phyloP scores from a whole-genome alignment of 371 early-diverging fungal species.

The Apophysomyces elegans region DNA sequence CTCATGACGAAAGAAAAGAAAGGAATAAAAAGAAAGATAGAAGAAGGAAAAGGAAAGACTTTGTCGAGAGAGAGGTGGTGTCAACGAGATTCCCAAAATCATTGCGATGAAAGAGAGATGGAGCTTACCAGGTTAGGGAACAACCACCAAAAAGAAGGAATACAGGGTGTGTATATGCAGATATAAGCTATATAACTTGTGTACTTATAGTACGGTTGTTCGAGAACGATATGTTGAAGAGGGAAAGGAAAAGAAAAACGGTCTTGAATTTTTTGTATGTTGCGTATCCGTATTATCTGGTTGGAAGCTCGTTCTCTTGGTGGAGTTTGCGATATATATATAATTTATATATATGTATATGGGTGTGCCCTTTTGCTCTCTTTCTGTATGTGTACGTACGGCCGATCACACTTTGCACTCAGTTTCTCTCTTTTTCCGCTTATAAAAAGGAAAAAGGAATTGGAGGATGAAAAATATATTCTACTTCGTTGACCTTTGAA shows the following conservation, averaged over 20 bases:
- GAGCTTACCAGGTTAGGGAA: not conserved
- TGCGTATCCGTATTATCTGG: not conserved
- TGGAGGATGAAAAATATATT: not conserved
- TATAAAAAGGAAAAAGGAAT: not conserved
- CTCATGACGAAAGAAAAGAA: not conserved
- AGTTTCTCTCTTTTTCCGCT: too few relatives aligned
- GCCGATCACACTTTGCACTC: too few relatives aligned
- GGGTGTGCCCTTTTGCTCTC: not conserved
- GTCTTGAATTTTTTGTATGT: constrained; percentile 3
- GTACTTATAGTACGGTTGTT: not conserved
- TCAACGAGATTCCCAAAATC: not conserved
- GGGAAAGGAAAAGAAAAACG: not conserved
- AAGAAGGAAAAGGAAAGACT: not conserved
- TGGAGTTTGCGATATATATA: not conserved
- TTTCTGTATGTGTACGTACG: not conserved
- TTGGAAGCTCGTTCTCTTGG: not conserved
- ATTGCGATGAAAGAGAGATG: constrained; percentile 1
- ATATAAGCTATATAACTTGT: too few relatives aligned
- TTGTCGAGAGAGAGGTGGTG: not conserved
- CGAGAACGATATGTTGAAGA: constrained; percentile 5
- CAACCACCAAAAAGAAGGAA: too few relatives aligned
- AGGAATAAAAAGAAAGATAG: not conserved
- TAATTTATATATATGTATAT: not conserved
- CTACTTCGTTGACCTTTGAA: not conserved
- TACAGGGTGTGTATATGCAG: too few relatives aligned